Percentiles rank a stretch among this genome's conserved stretches.
Evolutionary conservation across 176 grass and related monocot species (phyloP).

Genomic region (Raddia distichophylla): DNA sequence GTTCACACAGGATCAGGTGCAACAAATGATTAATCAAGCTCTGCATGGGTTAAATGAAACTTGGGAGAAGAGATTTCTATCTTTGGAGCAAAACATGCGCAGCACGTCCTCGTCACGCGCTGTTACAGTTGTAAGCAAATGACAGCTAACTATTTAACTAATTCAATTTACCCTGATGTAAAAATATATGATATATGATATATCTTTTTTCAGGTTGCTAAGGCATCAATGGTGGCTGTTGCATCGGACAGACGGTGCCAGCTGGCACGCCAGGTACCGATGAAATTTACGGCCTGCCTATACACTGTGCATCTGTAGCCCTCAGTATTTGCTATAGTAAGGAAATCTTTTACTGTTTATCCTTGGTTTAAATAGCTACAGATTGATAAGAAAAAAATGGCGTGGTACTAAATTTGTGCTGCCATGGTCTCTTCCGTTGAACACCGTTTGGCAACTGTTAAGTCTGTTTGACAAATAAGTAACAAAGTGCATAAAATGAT

Average conservation of each 20-base stretch:
- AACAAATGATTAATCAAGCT: conserved; percentile 54
- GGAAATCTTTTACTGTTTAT: background rate
- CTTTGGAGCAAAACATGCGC: conserved; percentile 42
- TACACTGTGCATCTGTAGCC: background rate
- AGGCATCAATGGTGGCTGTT: background rate
- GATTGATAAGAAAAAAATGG: background rate
- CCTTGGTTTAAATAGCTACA: background rate
- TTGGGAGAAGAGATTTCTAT: conserved; percentile 54
- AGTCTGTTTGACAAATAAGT: conserved; percentile 8
- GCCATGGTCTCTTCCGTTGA: conserved; percentile 1
- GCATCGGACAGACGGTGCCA: conserved; percentile 25
- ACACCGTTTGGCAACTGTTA: background rate
- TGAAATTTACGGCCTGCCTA: conserved; percentile 9
- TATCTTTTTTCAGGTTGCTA: conserved; percentile 25
- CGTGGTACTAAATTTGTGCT: conserved; percentile 14
- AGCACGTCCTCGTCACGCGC: background rate
- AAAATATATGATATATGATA: conserved; percentile 11
- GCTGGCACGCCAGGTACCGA: conserved; percentile 34
- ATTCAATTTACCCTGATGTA: background rate
- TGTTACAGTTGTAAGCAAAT: conserved; percentile 24
- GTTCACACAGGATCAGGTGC: conserved; percentile 53
- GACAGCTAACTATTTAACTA: background rate
- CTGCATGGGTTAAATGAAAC: conserved; percentile 51
- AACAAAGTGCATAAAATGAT: conserved; percentile 11
- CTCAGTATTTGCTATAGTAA: conserved; percentile 6